Evolutionary conservation across 2,329 filamentous ascomycete genomes (phyloP).

Genomic region (Fusarium subtropicale): DNA sequence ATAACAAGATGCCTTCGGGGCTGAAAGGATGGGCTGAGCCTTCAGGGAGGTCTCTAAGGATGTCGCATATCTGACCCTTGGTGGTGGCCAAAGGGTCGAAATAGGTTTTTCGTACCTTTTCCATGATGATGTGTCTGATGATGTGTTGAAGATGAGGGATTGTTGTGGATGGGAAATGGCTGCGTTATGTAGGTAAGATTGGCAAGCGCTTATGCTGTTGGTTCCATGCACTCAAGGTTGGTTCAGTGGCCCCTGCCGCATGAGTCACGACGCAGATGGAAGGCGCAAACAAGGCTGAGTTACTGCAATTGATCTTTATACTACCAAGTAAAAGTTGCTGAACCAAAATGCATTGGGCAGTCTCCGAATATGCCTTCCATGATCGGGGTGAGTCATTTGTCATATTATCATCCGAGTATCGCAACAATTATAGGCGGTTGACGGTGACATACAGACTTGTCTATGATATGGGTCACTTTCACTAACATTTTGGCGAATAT

Average conservation of each 20-base stretch:
- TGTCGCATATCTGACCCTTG: constrained; percentile 17
- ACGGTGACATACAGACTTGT: not conserved
- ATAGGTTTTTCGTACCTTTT: constrained; percentile 25
- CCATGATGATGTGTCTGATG: constrained; percentile 6
- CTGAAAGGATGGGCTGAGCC: constrained; percentile 27
- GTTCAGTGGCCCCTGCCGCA: not conserved
- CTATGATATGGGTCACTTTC: too few relatives aligned
- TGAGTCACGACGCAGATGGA: not conserved
- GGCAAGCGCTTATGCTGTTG: too few relatives aligned
- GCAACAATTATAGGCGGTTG: not conserved
- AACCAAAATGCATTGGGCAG: not conserved
- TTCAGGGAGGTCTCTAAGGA: not conserved
- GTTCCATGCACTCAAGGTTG: not conserved
- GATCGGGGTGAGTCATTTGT: not conserved
- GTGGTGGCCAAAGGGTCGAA: constrained; percentile 25
- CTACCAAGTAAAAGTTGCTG: not conserved
- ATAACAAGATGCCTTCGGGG: constrained; percentile 20
- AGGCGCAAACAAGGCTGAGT: not conserved
- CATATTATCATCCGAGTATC: not conserved
- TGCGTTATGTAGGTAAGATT: not conserved
- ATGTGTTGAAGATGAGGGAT: not conserved
- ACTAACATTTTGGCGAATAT: too few relatives aligned
- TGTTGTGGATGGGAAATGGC: not conserved
- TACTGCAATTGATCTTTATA: not conserved
- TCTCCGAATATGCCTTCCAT: not conserved